Conservation (phyloP, 2,329 filamentous ascomycete genomes). For the Stromatinia cepivora region DNA sequence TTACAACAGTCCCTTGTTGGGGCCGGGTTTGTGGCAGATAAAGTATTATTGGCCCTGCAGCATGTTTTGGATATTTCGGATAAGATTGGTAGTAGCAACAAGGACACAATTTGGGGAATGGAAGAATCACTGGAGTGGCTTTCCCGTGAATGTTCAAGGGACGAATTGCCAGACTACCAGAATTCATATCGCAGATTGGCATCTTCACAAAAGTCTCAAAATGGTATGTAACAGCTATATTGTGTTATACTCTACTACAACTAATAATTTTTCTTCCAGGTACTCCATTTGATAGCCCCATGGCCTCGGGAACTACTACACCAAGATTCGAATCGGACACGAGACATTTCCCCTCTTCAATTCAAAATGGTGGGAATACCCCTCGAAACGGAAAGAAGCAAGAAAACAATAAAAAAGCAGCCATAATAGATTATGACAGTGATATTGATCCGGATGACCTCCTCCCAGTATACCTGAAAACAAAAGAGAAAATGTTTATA, state of each 20-base stretch:
- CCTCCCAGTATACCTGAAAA: slow-evolving; percentile 72
- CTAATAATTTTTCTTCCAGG: slow-evolving; percentile 31
- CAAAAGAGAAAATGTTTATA: slow-evolving; percentile 68
- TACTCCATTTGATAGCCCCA: slow-evolving; percentile 38
- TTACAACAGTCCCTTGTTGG: slow-evolving; percentile 70
- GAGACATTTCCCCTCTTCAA: slow-evolving; percentile 33
- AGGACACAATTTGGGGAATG: slow-evolving; percentile 77
- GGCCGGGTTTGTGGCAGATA: slow-evolving; percentile 65
- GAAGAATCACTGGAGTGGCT: slow-evolving; percentile 90
- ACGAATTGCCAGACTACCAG: slow-evolving; percentile 73
- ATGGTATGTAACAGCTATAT: slow-evolving; percentile 33
- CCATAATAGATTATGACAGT: slow-evolving; percentile 56
- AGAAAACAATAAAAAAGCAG: slow-evolving; percentile 28
- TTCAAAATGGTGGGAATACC: slow-evolving; percentile 19
- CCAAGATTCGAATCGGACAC: slow-evolving; percentile 39
- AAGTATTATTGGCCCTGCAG: slow-evolving; percentile 63
- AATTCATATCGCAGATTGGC: slow-evolving; percentile 42
- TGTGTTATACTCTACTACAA: neutral
- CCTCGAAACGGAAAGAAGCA: slow-evolving; percentile 30
- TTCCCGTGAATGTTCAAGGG: slow-evolving; percentile 68
- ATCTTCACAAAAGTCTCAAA: slow-evolving; percentile 35
- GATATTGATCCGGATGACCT: slow-evolving; percentile 75
- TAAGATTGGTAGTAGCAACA: slow-evolving; percentile 56
- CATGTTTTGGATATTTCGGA: slow-evolving; percentile 67
- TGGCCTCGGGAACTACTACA: slow-evolving; percentile 40